Evolutionary conservation across 2,329 filamentous ascomycete genomes (phyloP), one percentile per base, ranked within the genome.

Genomic region (Ilyonectria sp.): DNA sequence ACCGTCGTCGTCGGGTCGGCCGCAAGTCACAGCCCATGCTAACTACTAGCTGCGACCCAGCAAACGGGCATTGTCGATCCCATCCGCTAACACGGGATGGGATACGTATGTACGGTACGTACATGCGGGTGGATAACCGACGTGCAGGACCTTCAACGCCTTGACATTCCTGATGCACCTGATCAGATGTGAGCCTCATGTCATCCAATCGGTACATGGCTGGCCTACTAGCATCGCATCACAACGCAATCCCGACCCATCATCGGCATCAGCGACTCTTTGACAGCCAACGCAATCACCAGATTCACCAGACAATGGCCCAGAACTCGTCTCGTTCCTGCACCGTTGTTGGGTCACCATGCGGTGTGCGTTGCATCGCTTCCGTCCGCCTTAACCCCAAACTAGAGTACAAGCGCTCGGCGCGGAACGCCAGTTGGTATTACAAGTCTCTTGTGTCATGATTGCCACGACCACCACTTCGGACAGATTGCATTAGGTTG

Each of bases 11-110:
- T 71, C 68, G 65, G 69, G 53, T 49, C 37, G 69, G 72, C 68
- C 68, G 69, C 68, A 68, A 59, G 59, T 67, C 63, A 31, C 63
- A 67, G 63, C 65, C 60, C 56, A 61, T 52, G 35, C 57, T 60
- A 61, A 61, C 58, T 43, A 26, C 31, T 67, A 72, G 65, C 56
- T 60, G 47, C 52, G 57, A 63, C 63, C 63, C 63, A 60, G 63
- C 63, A 70, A 72, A 67, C 63, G 57, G 40, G 61, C 61, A 57
- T 58, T 60, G 72, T 72, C 63, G 70, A 74, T 74, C 72, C 46
- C 58, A 64, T 49, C 66, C 52, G 61, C 35, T 64, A 71, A 69
- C 60, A 69, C 35, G 55, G 55, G 63, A 47, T 59, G 55, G 55
- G 63, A 47, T 59, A 52, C 54, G 37, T 63, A 53, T 35, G 43